A percentile compares a stretch with the other conserved stretches of the same genome.
phyloP scores from a whole-genome alignment of 805 yeast species.

The Kluyveromyces nonfermentans region DNA sequence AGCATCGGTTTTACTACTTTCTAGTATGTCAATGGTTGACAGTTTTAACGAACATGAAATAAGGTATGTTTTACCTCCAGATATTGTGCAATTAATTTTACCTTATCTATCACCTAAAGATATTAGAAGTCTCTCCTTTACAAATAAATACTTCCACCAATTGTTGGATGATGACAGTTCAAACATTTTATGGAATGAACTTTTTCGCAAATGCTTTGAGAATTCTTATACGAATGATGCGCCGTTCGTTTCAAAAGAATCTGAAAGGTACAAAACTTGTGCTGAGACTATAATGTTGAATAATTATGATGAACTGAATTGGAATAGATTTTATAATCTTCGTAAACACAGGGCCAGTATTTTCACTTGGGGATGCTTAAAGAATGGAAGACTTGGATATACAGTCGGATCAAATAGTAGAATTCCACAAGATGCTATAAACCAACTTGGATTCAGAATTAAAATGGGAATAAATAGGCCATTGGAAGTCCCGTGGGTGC shows the following conservation, averaged over 20 bases:
- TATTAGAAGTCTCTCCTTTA: conserved; percentile 23
- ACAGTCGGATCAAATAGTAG: conserved; percentile 17
- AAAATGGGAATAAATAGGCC: conserved; percentile 25
- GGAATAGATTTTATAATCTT: conserved; percentile 21
- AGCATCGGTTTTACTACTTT: too few species aligned
- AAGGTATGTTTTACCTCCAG: conserved; percentile 20
- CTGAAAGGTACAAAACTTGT: conserved; percentile 19
- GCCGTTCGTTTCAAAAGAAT: conserved; percentile 17
- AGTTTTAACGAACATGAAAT: not conserved
- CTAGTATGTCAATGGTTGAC: not conserved
- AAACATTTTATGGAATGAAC: conserved; percentile 25
- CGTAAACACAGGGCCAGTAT: conserved; percentile 16
- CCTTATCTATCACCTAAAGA: conserved; percentile 24
- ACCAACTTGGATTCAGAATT: conserved; percentile 16
- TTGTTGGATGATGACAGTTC: conserved; percentile 19
- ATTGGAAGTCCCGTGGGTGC: conserved; percentile 23
- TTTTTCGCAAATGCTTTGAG: conserved; percentile 23
- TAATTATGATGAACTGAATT: conserved; percentile 11
- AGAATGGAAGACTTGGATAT: conserved; percentile 26
- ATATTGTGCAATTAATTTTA: conserved; percentile 22
- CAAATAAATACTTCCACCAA: conserved; percentile 25
- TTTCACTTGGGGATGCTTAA: conserved; percentile 28
- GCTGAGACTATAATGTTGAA: conserved; percentile 18
- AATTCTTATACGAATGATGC: conserved; percentile 21
- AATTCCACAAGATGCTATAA: conserved; percentile 11